These are phyloP conservation scores for Hevea brasiliensis DNA, from an alignment of 345 rosid genomes.

Conservation along the genomic window DNA sequence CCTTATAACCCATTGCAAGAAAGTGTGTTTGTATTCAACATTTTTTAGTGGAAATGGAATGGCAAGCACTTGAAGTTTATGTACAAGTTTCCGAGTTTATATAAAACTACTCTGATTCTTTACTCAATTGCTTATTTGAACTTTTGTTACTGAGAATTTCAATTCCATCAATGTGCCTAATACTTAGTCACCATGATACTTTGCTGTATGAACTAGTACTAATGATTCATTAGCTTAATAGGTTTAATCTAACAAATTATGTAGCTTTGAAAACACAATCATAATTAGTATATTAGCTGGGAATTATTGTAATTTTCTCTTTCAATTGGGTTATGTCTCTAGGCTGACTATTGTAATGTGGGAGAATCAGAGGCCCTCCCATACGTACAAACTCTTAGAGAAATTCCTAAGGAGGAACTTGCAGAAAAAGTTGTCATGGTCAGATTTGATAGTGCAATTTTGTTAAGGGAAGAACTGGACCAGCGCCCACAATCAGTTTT, in stretches of 20 bases:
- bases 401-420: slow-evolving; percentile 52
- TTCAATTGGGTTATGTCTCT: slow-evolving; percentile 16
- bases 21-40: background rate
- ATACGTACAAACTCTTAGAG: slow-evolving; percentile 52
- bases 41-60: background rate
- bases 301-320: slow-evolving; percentile 8
- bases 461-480: slow-evolving; percentile 43
- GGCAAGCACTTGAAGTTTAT: background rate
- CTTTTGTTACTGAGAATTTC: background rate
- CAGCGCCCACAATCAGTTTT: slow-evolving; percentile 34
- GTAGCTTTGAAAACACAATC: background rate
- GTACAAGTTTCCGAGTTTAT: background rate
- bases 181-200: background rate
- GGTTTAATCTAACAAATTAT: background rate
- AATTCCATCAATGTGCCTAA: background rate
- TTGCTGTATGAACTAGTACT: background rate
- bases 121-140: background rate
- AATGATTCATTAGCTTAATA: background rate
- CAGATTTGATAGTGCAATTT: slow-evolving; percentile 55
- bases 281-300: slow-evolving; percentile 12
- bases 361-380: slow-evolving; percentile 46
- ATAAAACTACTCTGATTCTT: background rate
- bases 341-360: slow-evolving; percentile 36
- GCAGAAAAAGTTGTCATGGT: slow-evolving; percentile 61
- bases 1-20: background rate